phyloP scores from a whole-genome alignment of 805 yeast species.

The Yamadazyma endophytica region DNA sequence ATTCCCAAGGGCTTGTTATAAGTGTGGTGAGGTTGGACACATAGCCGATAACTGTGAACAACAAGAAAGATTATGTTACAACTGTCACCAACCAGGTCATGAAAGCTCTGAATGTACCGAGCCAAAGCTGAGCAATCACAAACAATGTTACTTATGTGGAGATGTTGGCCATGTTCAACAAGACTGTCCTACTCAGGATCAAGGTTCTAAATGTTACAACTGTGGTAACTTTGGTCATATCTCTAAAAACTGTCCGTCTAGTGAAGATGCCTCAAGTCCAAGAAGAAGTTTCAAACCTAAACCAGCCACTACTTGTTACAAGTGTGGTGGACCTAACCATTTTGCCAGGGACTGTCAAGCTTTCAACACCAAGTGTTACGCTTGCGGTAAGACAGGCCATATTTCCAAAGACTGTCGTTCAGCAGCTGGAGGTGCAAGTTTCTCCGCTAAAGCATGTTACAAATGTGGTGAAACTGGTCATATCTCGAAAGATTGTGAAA shows the following conservation, averaged over 20 bases:
- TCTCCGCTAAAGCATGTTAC: constrained; percentile 59
- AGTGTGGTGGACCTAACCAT: constrained; percentile 91
- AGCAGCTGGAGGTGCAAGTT: constrained; percentile 45
- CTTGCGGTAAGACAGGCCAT: constrained; percentile 90
- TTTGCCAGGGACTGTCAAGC: constrained; percentile 87
- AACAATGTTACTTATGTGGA: constrained; percentile 93
- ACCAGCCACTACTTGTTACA: constrained; percentile 62
- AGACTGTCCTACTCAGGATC: constrained; percentile 70
- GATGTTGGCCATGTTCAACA: constrained; percentile 84
- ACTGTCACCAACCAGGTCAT: constrained; percentile 87
- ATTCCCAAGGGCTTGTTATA: constrained; percentile 77
- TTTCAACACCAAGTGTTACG: constrained; percentile 73
- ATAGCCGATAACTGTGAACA: constrained; percentile 84
- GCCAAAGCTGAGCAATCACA: constrained; percentile 79
- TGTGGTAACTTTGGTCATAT: constrained; percentile 65
- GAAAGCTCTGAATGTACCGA: constrained; percentile 85
- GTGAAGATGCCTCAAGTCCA: constrained; percentile 1
- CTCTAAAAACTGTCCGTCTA: constrained; percentile 66
- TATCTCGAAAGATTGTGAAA: constrained; percentile 72
- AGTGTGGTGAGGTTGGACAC: constrained; percentile 91
- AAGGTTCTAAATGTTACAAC: constrained; percentile 70
- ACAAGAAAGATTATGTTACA: constrained; percentile 84
- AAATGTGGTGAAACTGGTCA: constrained; percentile 80
- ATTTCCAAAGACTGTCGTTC: constrained; percentile 74
- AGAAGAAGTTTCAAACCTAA: constrained; percentile 19